Conservation (phyloP, 371 early-diverging fungal species). For the Mucor circinelloides region DNA sequence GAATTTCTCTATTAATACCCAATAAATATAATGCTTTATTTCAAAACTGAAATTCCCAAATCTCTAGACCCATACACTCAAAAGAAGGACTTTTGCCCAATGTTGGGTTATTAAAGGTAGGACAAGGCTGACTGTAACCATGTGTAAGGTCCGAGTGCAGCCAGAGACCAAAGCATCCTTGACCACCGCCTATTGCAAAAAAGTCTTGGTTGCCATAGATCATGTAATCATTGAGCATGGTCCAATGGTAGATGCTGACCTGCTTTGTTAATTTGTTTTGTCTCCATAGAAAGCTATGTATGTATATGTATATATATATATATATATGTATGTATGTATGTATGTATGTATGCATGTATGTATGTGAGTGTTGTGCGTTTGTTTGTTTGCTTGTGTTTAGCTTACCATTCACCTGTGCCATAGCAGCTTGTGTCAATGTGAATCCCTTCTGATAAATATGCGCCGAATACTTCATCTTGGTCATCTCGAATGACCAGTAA, state of each 20-base stretch:
- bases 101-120: constrained; percentile 38
- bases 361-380: background rate
- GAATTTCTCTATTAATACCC: constrained; percentile 10
- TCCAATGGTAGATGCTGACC: constrained; percentile 34
- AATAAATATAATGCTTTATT: background rate
- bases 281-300: constrained; percentile 39
- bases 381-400: background rate
- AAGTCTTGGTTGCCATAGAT: constrained; percentile 34
- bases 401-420: constrained; percentile 52
- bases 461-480: constrained; percentile 38
- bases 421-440: constrained; percentile 30
- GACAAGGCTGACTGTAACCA: constrained; percentile 41
- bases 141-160: constrained; percentile 38
- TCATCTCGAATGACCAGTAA: constrained; percentile 33
- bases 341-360: background rate
- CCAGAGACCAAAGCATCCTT: constrained; percentile 43
- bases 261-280: constrained; percentile 13
- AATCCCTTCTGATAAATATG: constrained; percentile 38
- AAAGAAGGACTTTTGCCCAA: constrained; percentile 23
- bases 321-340: background rate
- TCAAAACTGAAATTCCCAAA: constrained; percentile 42
- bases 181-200: constrained; percentile 39
- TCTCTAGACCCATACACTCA: constrained; percentile 38
- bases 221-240: constrained; percentile 35
- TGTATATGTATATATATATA: background rate